These are phyloP conservation scores for Triticum monococcum DNA, from an alignment of 176 grass and related monocot species.

Conservation along the genomic window DNA sequence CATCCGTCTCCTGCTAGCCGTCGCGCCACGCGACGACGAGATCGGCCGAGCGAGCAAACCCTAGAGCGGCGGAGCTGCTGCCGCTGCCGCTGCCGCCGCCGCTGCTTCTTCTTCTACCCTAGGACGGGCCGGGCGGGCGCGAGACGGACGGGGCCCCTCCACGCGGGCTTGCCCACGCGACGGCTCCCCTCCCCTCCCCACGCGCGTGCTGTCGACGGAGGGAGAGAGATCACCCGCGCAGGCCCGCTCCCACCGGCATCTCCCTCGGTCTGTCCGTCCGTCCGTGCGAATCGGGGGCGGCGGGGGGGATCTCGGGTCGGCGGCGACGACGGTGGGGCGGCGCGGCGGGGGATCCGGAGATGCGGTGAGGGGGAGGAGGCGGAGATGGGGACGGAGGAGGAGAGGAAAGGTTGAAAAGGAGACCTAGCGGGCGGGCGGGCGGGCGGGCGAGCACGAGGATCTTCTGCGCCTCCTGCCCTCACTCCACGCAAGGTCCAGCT, in stretches of 20 bases:
- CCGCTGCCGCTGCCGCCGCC: not conserved
- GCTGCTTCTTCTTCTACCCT: not conserved
- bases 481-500: conserved; percentile 1
- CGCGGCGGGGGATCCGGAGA: conserved; percentile 55
- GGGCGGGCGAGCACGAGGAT: not conserved
- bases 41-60: conserved; percentile 32
- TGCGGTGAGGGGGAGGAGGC: conserved; percentile 30
- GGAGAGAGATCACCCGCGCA: conserved; percentile 52
- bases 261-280: conserved; percentile 26
- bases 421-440: not conserved
- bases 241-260: conserved; percentile 15
- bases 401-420: conserved; percentile 24
- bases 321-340: not conserved
- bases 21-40: not conserved
- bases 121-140: not conserved
- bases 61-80: conserved; percentile 34
- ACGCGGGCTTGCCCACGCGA: conserved; percentile 20
- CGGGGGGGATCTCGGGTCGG: conserved; percentile 36
- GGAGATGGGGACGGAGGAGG: conserved; percentile 16
- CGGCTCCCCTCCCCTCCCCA: conserved; percentile 28
- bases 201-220: conserved; percentile 18
- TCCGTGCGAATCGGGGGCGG: not conserved
- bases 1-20: conserved; percentile 34
- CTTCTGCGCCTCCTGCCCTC: conserved; percentile 18
- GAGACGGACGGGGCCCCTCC: conserved; percentile 66